A percentile compares a stretch with the other conserved stretches of the same genome.
These are phyloP conservation scores for Arthroderma sp. DNA, from an alignment of 2,329 filamentous ascomycete genomes.

Conservation along the genomic window DNA sequence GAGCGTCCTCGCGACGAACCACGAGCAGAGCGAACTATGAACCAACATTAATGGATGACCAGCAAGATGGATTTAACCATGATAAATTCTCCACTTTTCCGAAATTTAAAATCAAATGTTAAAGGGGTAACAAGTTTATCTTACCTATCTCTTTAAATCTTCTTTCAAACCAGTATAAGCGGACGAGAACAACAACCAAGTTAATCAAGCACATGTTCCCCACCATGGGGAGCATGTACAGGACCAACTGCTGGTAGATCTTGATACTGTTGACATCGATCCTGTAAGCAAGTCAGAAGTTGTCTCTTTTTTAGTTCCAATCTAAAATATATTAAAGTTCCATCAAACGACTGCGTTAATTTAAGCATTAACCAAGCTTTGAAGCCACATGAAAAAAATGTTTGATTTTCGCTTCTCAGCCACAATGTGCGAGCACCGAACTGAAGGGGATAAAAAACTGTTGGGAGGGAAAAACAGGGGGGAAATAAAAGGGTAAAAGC, in stretches of 20 bases:
- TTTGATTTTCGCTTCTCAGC: not conserved
- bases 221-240: conserved; percentile 39
- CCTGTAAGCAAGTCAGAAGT: conserved; percentile 18
- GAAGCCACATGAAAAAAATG: not conserved
- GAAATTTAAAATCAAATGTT: not conserved
- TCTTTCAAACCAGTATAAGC: conserved; percentile 38
- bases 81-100: not conserved
- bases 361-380: not conserved
- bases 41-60: too few species aligned
- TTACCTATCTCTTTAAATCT: conserved; percentile 29
- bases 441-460: not conserved
- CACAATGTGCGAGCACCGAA: not conserved
- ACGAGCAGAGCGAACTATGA: too few species aligned
- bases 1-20: too few species aligned
- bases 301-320: too few species aligned
- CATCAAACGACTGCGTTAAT: too few species aligned
- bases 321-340: too few species aligned
- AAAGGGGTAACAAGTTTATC: not conserved
- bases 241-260: conserved; percentile 39
- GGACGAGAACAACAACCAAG: conserved; percentile 35
- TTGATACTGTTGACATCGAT: conserved; percentile 38
- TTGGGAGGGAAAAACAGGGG: not conserved
- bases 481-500: conserved; percentile 9
- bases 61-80: not conserved
- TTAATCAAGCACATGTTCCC: conserved; percentile 40